Base-by-base conservation (phyloP, 2,329 filamentous ascomycete species). In the Aspergillus floridensis region DNA sequence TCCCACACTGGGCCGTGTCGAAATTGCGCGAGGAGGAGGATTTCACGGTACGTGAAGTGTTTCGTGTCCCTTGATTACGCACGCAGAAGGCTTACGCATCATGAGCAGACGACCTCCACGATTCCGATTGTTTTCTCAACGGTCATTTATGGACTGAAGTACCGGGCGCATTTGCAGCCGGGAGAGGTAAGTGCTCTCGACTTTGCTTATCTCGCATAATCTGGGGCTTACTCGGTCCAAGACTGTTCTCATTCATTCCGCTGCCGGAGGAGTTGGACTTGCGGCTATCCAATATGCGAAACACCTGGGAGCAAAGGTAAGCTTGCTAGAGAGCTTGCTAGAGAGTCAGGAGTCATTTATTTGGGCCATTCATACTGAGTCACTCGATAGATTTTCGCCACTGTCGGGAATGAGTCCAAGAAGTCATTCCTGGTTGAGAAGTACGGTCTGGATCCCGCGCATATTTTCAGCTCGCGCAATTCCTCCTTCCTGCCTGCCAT, bases 251-350 rank as follows among this genome's bases (percentile, higher is more conserved):
- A 67, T 70, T 12, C 67, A 70, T 24, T 67, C 67, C 3, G 68
- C 67, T 8, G 66, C 68, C 14, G 68, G 67, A 24, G 68, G 67
- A 6, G 61, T 69, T 29, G 68, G 68, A 21, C 65, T 69, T 57
- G 68, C 68, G 0, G 62, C 67, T 0, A 70, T 70, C 19, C 65
- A 69, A 16, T 61, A 68, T 29, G 62, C 67, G 3, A 62, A 68
- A 31, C 62, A 58, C 1, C 29, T 67, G 21, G 67, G 66, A 1
- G 68, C 68, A 2, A 65, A 55, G 50, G 56, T 58, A 48, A 35
- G 19, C 21, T 14, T 8, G 7, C 14, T 19, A 6, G 5, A 19
- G 7, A 35, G 19, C 21, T 14, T 8, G 7, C 14, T 19, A 6
- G 5, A 19, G 7, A 5, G 26, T 5, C 4, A 19, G 14, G 2